Percentiles rank a stretch among this genome's conserved stretches.
phyloP scores from a whole-genome alignment of 305 asterid species.

The Rubia balearica region DNA sequence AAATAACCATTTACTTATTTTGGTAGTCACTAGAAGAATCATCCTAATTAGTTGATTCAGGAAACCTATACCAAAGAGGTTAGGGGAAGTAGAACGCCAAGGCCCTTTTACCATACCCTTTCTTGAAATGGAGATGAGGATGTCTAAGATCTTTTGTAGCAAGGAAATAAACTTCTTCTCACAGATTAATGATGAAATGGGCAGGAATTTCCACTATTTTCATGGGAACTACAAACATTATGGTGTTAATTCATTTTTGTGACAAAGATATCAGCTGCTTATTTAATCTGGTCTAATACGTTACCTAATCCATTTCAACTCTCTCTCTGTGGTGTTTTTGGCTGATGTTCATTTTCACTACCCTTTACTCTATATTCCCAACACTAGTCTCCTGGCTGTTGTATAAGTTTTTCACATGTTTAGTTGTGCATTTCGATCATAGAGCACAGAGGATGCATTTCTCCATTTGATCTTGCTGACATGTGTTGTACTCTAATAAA shows the following conservation, averaged over 20 bases:
- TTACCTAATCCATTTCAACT: neutral
- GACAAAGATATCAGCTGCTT: neutral
- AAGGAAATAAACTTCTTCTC: neutral
- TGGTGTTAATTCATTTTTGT: neutral
- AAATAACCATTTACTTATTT: neutral
- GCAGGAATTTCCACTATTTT: neutral
- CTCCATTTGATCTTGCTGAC: too few relatives aligned
- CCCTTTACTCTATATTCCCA: too few relatives aligned
- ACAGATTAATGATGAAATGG: neutral
- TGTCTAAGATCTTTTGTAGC: neutral
- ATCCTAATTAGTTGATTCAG: neutral
- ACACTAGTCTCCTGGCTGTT: too few relatives aligned
- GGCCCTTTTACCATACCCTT: neutral
- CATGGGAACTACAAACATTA: too few relatives aligned
- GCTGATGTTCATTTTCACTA: neutral
- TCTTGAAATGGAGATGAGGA: neutral
- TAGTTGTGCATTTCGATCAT: too few relatives aligned
- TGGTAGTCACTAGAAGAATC: neutral
- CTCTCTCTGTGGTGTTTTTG: neutral
- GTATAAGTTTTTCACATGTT: too few relatives aligned
- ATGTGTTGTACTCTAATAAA: too few relatives aligned
- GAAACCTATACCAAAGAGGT: neutral
- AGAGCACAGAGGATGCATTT: too few relatives aligned
- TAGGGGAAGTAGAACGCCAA: neutral
- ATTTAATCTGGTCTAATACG: too few relatives aligned